Percentiles rank a stretch among this genome's conserved stretches.
Evolutionary conservation across 2,329 filamentous ascomycete species (phyloP).

Genomic region (Exophiala aquamarina): DNA sequence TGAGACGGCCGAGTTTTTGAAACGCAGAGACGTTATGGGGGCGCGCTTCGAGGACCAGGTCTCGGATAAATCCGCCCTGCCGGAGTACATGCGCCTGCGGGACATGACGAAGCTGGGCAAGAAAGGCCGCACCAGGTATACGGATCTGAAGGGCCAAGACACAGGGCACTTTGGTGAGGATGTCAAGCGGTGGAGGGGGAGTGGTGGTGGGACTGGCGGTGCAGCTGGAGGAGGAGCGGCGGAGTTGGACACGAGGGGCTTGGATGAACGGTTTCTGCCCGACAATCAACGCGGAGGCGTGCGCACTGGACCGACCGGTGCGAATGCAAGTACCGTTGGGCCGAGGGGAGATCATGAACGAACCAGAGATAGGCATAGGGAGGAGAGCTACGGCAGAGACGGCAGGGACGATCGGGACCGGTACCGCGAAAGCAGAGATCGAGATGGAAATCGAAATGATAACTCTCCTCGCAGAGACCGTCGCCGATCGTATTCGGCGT

Average conservation of each 20-base stretch:
- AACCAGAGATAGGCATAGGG: constrained; percentile 34
- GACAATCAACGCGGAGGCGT: constrained; percentile 39
- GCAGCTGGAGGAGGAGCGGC: constrained; percentile 27
- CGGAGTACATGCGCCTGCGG: constrained; percentile 86
- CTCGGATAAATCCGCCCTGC: constrained; percentile 75
- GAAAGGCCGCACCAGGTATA: constrained; percentile 88
- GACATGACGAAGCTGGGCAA: constrained; percentile 93
- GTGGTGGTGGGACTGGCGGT: constrained; percentile 28
- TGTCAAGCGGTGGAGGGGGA: constrained; percentile 42
- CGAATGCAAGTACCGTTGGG: constrained; percentile 45
- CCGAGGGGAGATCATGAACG: constrained; percentile 32
- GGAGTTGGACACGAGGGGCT: constrained; percentile 36
- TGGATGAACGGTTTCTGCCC: constrained; percentile 49
- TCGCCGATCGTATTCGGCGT: background rate
- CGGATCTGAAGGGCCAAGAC: constrained; percentile 83
- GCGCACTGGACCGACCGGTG: constrained; percentile 39
- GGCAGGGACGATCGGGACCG: constrained; percentile 20
- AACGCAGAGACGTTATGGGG: constrained; percentile 82
- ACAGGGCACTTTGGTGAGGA: constrained; percentile 77
- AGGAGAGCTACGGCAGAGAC: constrained; percentile 20
- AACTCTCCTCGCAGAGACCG: background rate
- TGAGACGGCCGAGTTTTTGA: constrained; percentile 70
- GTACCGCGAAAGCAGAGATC: constrained; percentile 23
- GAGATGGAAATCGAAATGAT: constrained; percentile 17
- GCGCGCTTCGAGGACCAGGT: constrained; percentile 80